phyloP scores from a whole-genome alignment of 441 rosid genomes.

The Hura crepitans region DNA sequence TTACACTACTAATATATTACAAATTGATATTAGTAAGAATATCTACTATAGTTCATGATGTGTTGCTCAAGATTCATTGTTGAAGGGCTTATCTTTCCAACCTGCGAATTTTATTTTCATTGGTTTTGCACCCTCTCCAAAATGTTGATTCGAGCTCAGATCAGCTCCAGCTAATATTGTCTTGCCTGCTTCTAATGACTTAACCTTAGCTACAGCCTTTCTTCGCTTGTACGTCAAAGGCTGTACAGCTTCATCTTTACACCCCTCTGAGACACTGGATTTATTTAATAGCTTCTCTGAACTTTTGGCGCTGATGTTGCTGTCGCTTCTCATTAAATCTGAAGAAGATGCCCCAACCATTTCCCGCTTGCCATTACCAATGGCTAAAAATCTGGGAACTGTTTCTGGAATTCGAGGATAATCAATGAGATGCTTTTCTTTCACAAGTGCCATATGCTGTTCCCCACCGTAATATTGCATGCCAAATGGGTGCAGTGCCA shows the following conservation, averaged over 20 bases:
- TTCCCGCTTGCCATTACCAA: constrained; percentile 27
- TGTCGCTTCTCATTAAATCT: constrained; percentile 27
- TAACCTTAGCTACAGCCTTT: constrained; percentile 39
- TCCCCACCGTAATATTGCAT: constrained; percentile 24
- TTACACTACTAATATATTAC: constrained; percentile 25
- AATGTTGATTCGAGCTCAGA: constrained; percentile 24
- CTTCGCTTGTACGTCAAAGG: constrained; percentile 63
- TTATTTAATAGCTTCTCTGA: constrained; percentile 26
- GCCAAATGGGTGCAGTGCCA: constrained; percentile 30
- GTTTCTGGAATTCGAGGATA: constrained; percentile 29
- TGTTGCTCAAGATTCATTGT: constrained; percentile 22
- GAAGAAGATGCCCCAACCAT: constrained; percentile 26
- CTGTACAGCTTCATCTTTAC: constrained; percentile 28
- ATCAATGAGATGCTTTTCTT: constrained; percentile 23
- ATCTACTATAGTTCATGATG: constrained; percentile 17
- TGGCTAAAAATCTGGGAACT: constrained; percentile 25
- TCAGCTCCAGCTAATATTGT: constrained; percentile 25
- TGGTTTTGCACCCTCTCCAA: constrained; percentile 29
- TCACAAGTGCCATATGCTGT: constrained; percentile 25
- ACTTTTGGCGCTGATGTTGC: constrained; percentile 23
- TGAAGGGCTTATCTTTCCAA: constrained; percentile 27
- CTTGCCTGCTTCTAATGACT: constrained; percentile 27
- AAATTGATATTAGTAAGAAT: constrained; percentile 13
- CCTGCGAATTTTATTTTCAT: constrained; percentile 27
- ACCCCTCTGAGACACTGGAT: constrained; percentile 31